Percentiles rank a stretch among this genome's conserved stretches.
Evolutionary conservation across 306 rosid genomes (phyloP).

Genomic region (apple (Malus domestica)): DNA sequence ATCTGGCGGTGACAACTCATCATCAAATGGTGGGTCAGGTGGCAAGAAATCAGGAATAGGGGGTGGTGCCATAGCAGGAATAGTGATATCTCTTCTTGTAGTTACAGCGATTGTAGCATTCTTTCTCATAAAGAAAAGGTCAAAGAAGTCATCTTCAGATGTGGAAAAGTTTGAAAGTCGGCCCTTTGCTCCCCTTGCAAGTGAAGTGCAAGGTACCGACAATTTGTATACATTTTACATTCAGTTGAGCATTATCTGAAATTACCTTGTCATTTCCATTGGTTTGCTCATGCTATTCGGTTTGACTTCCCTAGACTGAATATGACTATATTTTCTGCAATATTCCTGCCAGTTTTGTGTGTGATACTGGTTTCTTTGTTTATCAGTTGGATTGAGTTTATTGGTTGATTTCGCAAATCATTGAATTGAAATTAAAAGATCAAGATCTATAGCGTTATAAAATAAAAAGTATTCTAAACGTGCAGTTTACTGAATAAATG

Average conservation of each 20-base stretch:
- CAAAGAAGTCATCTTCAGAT: slow-evolving; percentile 56
- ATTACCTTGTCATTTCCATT: background rate
- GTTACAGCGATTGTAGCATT: slow-evolving; percentile 71
- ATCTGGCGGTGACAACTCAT: slow-evolving; percentile 34
- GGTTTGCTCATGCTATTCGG: background rate
- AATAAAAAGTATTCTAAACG: background rate
- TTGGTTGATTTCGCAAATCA: background rate
- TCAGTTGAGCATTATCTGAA: slow-evolving; percentile 10
- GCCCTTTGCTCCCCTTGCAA: slow-evolving; percentile 57
- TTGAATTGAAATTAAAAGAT: background rate
- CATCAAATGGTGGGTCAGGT: slow-evolving; percentile 36
- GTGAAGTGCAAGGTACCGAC: slow-evolving; percentile 55
- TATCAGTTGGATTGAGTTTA: background rate
- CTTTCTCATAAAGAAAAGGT: slow-evolving; percentile 66
- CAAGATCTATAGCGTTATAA: background rate
- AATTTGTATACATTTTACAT: slow-evolving; percentile 9
- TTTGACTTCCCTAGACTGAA: background rate
- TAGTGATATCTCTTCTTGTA: slow-evolving; percentile 70
- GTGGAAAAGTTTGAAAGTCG: slow-evolving; percentile 60
- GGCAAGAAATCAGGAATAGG: slow-evolving; percentile 81
- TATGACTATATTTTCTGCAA: background rate
- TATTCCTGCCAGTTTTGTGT: background rate
- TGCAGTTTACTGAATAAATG: background rate
- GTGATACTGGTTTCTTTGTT: background rate
- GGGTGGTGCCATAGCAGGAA: slow-evolving; percentile 89